Conservation (phyloP, 768 basidiomycete genomes). For the Auriscalpium orientale region DNA sequence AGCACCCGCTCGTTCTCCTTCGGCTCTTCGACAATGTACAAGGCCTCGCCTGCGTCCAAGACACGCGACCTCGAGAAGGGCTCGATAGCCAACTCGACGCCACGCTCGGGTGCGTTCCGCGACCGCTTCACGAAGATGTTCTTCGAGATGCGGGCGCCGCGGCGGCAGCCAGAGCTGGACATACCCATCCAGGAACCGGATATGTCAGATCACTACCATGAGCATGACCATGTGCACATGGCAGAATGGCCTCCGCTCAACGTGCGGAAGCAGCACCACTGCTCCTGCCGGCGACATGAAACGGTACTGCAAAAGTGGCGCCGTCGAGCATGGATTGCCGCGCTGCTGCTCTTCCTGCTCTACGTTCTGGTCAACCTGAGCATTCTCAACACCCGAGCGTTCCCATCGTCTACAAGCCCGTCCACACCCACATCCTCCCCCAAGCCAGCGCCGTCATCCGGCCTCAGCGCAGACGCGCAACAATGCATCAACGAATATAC, state of each 20-base stretch:
- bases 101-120: constrained; percentile 17
- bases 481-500: constrained; percentile 40
- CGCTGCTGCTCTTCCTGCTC: constrained; percentile 34
- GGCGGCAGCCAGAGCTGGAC: constrained; percentile 20
- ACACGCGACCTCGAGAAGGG: constrained; percentile 14
- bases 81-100: constrained; percentile 7
- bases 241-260: constrained; percentile 33
- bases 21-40: constrained; percentile 19
- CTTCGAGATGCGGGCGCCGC: constrained; percentile 27
- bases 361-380: constrained; percentile 34
- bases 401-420: constrained; percentile 14
- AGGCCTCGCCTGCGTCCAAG: constrained; percentile 16
- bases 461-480: constrained; percentile 32
- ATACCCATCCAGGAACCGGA: constrained; percentile 19
- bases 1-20: constrained; percentile 7
- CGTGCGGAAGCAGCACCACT: constrained; percentile 26
- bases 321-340: constrained; percentile 24
- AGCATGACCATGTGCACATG: neutral
- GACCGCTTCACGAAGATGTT: constrained; percentile 31
- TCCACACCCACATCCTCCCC: constrained; percentile 9
- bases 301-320: constrained; percentile 21
- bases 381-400: constrained; percentile 31
- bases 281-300: constrained; percentile 19
- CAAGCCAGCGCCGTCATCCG: constrained; percentile 19
- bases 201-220: constrained; percentile 1